Evolutionary conservation across 129 eudicot genomes (phyloP), one percentile per base, ranked within the genome.

Genomic region (Cynara cardunculus): DNA sequence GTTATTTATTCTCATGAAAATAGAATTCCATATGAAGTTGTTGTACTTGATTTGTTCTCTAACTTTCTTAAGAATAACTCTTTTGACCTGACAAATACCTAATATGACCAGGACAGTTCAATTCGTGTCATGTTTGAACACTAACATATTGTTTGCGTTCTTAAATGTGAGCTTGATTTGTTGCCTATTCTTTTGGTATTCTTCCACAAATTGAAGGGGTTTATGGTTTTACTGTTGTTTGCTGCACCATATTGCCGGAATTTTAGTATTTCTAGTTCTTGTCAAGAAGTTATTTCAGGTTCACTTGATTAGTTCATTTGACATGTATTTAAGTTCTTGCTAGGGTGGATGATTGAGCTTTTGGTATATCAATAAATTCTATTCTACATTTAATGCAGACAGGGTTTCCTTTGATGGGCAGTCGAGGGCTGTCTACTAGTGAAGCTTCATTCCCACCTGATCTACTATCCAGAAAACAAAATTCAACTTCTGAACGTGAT

Each of bases 371-470:
- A 21, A 32, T 39, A 69, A 34, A 9, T 26, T 22, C 2, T 70
- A 12, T 21, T 32, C 30, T 37, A 76, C 26, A 71, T 64, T 21
- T 61, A 1, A 25, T 86, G 89, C 86, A 88, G 90, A 39, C 11
- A n/a, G 82, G 79, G 70, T 77, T 71, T 37, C 61, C 87, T 64
- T 83, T 84, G 56, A 71, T 70, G 76, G 82, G 84, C 32, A 74
- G 14, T 80, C 83, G 89, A 77, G 76, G 88, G 74, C 73, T 88
- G 32, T 92, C 84, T 56, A 91, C 94, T 84, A 82, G 84, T 81
- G 97, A 90, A 69, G 89, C 79, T 37, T 78, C 80, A 71, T 86
- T 92, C 44, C 98, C 98, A 25, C 80, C 96, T 46, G 87, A 92
- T 65, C 75, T 94, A 46, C 78, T 94, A 77, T 85, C 96, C 72